Percentiles rank a stretch among this genome's conserved stretches.
Conservation (phyloP, 768 basidiomycete species). For the Pleurotus tuber-regium region DNA sequence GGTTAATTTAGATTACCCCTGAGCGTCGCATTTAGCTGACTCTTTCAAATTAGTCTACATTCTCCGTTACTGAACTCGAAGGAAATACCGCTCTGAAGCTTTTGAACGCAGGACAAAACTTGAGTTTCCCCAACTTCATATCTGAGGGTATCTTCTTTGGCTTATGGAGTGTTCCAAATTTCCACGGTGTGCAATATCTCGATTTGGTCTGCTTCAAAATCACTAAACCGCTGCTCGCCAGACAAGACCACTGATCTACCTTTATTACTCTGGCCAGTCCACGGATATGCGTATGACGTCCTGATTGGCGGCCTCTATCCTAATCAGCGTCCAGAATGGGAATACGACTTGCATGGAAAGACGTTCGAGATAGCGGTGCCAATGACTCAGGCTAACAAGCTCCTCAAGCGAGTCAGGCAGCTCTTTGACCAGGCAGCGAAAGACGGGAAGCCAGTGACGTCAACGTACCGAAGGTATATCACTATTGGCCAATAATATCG, state of each 20-base stretch:
- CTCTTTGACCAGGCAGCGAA: conserved; percentile 30
- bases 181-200: conserved; percentile 33
- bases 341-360: conserved; percentile 31
- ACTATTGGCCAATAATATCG: too few species aligned
- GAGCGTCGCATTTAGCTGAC: background rate
- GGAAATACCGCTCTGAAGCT: conserved; percentile 25
- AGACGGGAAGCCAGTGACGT: conserved; percentile 33
- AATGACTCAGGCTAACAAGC: conserved; percentile 26
- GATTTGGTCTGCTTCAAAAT: too few species aligned
- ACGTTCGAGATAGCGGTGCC: conserved; percentile 35
- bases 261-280: conserved; percentile 31
- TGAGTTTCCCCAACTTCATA: conserved; percentile 29
- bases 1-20: conserved; percentile 16
- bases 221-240: conserved; percentile 4
- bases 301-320: conserved; percentile 36
- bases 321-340: conserved; percentile 29
- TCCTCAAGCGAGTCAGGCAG: conserved; percentile 29
- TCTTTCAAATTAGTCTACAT: conserved; percentile 25
- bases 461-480: conserved; percentile 34
- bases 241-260: conserved; percentile 29
- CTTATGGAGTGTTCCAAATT: conserved; percentile 32
- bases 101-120: conserved; percentile 31
- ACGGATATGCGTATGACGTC: conserved; percentile 34
- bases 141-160: conserved; percentile 29
- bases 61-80: conserved; percentile 30